These are phyloP conservation scores for Cucumis cinereus DNA, from an alignment of 306 rosid genomes.

Conservation along the genomic window DNA sequence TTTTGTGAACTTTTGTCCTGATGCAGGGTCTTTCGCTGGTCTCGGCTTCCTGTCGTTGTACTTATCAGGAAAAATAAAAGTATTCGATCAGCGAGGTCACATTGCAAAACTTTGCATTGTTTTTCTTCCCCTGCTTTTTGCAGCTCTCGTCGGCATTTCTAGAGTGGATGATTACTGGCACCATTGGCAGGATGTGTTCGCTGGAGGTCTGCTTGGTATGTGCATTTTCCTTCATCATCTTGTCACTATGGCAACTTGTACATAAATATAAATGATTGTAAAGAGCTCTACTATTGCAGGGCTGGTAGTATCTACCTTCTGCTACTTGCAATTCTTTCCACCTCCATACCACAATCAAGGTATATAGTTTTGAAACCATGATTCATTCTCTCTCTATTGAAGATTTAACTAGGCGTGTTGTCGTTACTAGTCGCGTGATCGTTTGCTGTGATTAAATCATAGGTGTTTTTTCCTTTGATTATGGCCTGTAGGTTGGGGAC, in stretches of 20 bases:
- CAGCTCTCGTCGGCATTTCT: constrained; percentile 79
- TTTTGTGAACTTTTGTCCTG: constrained; percentile 3
- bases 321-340: constrained; percentile 85
- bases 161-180: constrained; percentile 92
- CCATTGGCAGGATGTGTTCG: constrained; percentile 90
- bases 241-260: not conserved
- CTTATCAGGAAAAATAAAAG: constrained; percentile 66
- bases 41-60: constrained; percentile 68
- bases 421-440: not conserved
- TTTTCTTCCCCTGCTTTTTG: constrained; percentile 62
- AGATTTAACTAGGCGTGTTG: not conserved
- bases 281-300: constrained; percentile 35
- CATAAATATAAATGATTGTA: not conserved
- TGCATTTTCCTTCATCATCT: not conserved
- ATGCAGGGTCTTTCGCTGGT: constrained; percentile 88
- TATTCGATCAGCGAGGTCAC: constrained; percentile 58
- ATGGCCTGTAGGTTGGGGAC: constrained; percentile 69
- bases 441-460: not conserved
- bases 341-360: constrained; percentile 80
- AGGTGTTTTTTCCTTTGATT: not conserved
- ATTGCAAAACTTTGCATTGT: constrained; percentile 66
- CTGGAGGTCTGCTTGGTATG: constrained; percentile 77
- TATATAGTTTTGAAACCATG: constrained; percentile 18
- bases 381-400: not conserved
- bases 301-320: constrained; percentile 50